phyloP scores from a whole-genome alignment of 2,329 filamentous ascomycete species.

The Colletotrichum ledebouriae region DNA sequence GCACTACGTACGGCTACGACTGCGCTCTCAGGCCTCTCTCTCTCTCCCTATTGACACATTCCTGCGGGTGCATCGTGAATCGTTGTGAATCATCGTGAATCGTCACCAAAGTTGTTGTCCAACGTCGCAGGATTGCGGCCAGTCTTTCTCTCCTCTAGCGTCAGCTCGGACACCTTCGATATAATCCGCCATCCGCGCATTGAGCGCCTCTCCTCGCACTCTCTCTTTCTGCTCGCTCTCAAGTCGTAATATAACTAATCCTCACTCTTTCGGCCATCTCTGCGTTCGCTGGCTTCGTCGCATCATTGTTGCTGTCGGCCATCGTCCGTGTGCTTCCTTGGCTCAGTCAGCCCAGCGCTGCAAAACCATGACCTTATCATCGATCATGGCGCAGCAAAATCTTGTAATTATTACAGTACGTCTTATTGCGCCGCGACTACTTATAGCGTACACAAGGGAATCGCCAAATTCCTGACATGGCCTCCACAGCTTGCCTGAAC shows the following conservation, averaged over 20 bases:
- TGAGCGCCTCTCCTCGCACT: background rate
- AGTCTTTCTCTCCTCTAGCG: background rate
- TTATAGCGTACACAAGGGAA: background rate
- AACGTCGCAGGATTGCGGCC: background rate
- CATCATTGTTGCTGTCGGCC: background rate
- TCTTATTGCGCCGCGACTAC: too few relatives aligned
- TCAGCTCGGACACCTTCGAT: too few relatives aligned
- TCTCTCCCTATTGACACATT: slow-evolving; percentile 11
- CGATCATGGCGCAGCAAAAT: background rate
- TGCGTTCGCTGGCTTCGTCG: background rate
- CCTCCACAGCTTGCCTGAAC: slow-evolving; percentile 2
- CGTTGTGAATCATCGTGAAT: too few relatives aligned
- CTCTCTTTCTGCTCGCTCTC: background rate
- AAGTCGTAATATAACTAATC: background rate
- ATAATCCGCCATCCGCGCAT: too few relatives aligned
- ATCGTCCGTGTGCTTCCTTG: background rate
- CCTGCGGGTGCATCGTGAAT: background rate
- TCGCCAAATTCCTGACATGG: background rate
- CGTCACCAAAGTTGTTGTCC: too few relatives aligned
- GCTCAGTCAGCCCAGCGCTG: background rate
- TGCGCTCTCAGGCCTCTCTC: background rate
- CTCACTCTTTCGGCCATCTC: slow-evolving; percentile 25
- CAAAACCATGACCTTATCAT: too few relatives aligned
- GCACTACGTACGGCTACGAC: too few relatives aligned
- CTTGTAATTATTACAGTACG: too few relatives aligned